Conservation (phyloP, 2,329 filamentous ascomycete species). For the Macrophomina phaseolina region DNA sequence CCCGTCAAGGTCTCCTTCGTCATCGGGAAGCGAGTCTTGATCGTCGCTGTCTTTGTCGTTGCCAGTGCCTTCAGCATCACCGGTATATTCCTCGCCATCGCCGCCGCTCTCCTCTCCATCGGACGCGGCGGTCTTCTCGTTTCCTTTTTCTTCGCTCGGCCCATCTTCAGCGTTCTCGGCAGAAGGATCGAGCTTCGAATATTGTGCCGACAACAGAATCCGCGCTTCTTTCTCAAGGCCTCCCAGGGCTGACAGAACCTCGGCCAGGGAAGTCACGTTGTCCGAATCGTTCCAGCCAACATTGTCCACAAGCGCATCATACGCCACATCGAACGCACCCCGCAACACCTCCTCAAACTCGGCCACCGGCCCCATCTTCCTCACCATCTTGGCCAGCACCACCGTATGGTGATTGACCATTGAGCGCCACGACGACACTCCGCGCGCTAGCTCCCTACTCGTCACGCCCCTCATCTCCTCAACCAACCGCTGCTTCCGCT, state of each 20-base stretch:
- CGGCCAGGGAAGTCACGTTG: conserved; percentile 29
- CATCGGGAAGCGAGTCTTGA: neutral
- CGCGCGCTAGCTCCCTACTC: neutral
- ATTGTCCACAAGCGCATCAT: conserved; percentile 29
- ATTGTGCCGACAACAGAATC: conserved; percentile 31
- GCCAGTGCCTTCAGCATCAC: neutral
- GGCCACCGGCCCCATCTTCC: neutral
- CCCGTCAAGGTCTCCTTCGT: neutral
- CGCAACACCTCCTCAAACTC: conserved; percentile 26
- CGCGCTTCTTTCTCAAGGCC: conserved; percentile 32
- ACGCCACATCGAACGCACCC: conserved; percentile 29
- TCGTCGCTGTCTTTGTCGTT: conserved; percentile 10
- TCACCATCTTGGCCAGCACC: neutral
- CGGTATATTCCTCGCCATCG: neutral
- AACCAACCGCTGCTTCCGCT: neutral
- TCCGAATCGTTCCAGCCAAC: conserved; percentile 31
- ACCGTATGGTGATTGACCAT: conserved; percentile 29
- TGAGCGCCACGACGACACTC: neutral
- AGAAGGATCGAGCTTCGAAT: conserved; percentile 29
- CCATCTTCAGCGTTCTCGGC: neutral
- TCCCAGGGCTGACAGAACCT: conserved; percentile 29
- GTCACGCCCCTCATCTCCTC: neutral
- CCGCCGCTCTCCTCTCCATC: neutral
- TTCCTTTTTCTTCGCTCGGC: neutral
- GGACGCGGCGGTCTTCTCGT: too few species aligned